These are phyloP conservation scores for Aspergillus bertholletiae DNA, from an alignment of 495 filamentous ascomycete species.

Conservation along the genomic window DNA sequence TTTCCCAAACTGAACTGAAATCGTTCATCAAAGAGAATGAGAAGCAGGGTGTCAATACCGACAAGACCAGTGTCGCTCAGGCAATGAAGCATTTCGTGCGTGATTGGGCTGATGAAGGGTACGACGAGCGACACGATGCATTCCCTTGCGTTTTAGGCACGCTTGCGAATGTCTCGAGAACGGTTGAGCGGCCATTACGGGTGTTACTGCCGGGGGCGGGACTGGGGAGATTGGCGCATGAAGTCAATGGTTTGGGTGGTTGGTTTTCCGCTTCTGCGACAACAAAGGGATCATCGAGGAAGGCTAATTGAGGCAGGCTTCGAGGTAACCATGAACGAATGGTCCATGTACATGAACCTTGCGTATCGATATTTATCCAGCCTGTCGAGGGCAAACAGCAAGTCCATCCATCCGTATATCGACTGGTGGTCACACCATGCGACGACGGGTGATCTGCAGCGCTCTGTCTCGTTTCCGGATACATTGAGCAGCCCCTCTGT, in stretches of 20 bases:
- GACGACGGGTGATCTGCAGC: conserved; percentile 33
- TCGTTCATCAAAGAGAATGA: conserved; percentile 13
- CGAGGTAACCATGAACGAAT: conserved; percentile 41
- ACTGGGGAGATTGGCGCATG: conserved; percentile 38
- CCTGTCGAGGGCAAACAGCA: conserved; percentile 2
- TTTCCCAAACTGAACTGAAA: conserved; percentile 14
- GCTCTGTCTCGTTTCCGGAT: conserved; percentile 34
- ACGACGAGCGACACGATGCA: conserved; percentile 31
- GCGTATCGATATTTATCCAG: conserved; percentile 29
- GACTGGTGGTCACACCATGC: conserved; percentile 45
- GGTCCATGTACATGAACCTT: conserved; percentile 41
- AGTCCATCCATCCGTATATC: conserved; percentile 38
- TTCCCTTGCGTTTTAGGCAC: conserved; percentile 33
- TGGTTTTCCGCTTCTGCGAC: too few relatives aligned
- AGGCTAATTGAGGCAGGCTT: conserved; percentile 19
- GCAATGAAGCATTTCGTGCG: conserved; percentile 46
- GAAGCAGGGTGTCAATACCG: conserved; percentile 6
- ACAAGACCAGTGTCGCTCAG: conserved; percentile 34
- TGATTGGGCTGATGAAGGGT: conserved; percentile 41
- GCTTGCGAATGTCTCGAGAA: conserved; percentile 13
- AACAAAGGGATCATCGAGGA: too few relatives aligned
- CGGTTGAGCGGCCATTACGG: conserved; percentile 12
- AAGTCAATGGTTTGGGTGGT: conserved; percentile 33
- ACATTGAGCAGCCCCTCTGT: conserved; percentile 12
- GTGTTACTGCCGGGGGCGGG: conserved; percentile 43